Percentiles rank a stretch among this genome's conserved stretches.
phyloP scores from a whole-genome alignment of 768 basidiomycete species.

The Podaxis sp. region DNA sequence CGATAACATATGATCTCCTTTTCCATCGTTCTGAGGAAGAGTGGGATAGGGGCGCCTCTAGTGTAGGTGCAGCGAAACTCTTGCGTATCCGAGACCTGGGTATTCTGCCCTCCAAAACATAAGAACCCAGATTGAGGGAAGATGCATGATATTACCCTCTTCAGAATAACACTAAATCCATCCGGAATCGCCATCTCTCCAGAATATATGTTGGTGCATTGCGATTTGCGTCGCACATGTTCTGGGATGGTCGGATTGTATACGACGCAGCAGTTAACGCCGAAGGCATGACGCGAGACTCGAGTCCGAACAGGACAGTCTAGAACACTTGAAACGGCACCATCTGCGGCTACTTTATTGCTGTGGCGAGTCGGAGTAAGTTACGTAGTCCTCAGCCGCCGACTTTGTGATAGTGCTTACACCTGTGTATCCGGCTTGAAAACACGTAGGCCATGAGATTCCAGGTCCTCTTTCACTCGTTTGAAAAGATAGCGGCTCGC shows the following conservation, averaged over 20 bases:
- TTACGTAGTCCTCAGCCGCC: not conserved
- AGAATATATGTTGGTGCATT: conserved; percentile 34
- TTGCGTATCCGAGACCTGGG: conserved; percentile 42
- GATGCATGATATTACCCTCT: conserved; percentile 30
- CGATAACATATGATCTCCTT: conserved; percentile 4
- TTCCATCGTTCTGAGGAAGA: not conserved
- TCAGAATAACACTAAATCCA: conserved; percentile 42
- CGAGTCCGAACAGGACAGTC: conserved; percentile 50
- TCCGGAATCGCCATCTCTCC: conserved; percentile 39
- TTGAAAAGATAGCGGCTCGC: conserved; percentile 56
- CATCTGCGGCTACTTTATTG: conserved; percentile 54
- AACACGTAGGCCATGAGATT: conserved; percentile 37
- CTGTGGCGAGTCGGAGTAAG: conserved; percentile 16
- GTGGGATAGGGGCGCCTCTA: not conserved
- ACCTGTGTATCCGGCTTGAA: conserved; percentile 54
- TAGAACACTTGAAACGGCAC: conserved; percentile 41
- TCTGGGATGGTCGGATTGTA: conserved; percentile 37
- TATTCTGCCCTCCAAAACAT: conserved; percentile 32
- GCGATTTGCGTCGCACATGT: conserved; percentile 35
- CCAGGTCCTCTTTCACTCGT: conserved; percentile 39
- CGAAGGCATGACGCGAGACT: conserved; percentile 49
- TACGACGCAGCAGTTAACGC: conserved; percentile 36
- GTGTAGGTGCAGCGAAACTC: conserved; percentile 30
- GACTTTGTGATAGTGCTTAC: conserved; percentile 32
- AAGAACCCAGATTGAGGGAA: not conserved